A percentile compares a stretch with the other conserved stretches of the same genome.
These are phyloP conservation scores for Syzygium aqueum DNA, from an alignment of 345 rosid species.

Conservation along the genomic window DNA sequence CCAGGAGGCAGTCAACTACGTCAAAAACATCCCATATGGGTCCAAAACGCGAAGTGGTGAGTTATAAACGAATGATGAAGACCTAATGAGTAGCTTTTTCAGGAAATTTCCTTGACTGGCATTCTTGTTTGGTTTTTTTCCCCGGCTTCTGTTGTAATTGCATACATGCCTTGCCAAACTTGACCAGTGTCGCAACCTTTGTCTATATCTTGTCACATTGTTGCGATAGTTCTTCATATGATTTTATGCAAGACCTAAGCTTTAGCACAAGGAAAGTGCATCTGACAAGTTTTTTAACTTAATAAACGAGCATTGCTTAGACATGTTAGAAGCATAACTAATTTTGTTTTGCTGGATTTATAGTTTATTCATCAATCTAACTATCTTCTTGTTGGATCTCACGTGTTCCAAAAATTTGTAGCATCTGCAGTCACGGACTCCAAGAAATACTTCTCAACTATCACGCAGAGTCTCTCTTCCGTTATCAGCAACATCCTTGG, in stretches of 20 bases:
- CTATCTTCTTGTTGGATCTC: neutral
- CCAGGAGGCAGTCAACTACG: constrained; percentile 30
- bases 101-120: neutral
- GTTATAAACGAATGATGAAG: constrained; percentile 7
- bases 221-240: neutral
- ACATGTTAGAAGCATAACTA: neutral
- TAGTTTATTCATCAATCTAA: neutral
- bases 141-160: neutral
- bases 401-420: constrained; percentile 10
- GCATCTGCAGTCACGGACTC: constrained; percentile 29
- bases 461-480: constrained; percentile 75
- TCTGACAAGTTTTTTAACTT: neutral
- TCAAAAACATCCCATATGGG: constrained; percentile 26
- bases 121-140: neutral
- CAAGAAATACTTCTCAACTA: constrained; percentile 21
- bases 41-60: constrained; percentile 33
- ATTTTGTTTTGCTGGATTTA: neutral
- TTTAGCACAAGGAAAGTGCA: neutral
- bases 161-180: neutral
- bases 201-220: neutral
- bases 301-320: neutral
- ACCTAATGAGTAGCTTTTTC: neutral
- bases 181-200: neutral
- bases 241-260: neutral
- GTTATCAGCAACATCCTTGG: constrained; percentile 15